Evolutionary conservation across 2,329 filamentous ascomycete genomes (phyloP), one percentile per base, ranked within the genome.

Genomic region (Neonectria neomacrospora): DNA sequence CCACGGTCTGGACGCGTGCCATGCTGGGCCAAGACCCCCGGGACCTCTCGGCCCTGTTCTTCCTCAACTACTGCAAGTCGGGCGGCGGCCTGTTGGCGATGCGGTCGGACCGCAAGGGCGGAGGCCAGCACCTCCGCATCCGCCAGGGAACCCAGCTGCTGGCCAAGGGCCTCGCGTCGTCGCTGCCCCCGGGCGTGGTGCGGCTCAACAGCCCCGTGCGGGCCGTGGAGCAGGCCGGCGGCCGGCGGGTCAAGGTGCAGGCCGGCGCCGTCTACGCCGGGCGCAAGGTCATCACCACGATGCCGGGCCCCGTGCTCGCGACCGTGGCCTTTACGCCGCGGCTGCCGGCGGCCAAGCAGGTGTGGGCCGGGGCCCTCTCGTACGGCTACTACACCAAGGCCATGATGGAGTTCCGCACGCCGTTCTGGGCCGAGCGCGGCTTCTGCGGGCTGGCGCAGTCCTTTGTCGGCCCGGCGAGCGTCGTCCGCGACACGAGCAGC

Each of bases 41-140:
- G 1, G 83, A 87, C 12, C 69, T 86, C 5, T 83, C 80, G 7
- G 85, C 85, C 0, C 71, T 85, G 1, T 88, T 77, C 69, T 86
- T 88, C 67, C 76, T 89, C 22, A 79, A 86, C 68, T 87, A 88
- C 74, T 84, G 82, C 77, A 83, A 81, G 66, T 80, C 79, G 11
- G 83, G 83, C 3, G 81, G 81, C 5, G 86, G 87, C 0, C 74
- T 88, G 3, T 61, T 84, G 61, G 76, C 80, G 47, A 85, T 88
- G 80, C 77, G 83, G 0, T 85, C 84, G 1, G 86, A 88, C 67
- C 70, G 76, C 22, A 82, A 84, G 59, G 68, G 80, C 44, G 86
- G 86, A 5, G 86, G 82, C 0, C 84, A 88, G 66, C 80, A 85
- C 67, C 76, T 88, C 8, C 79, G 85, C 1, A 70, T 85, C 18